phyloP scores from a whole-genome alignment of 306 rosid genomes.

The Castanea sativa region DNA sequence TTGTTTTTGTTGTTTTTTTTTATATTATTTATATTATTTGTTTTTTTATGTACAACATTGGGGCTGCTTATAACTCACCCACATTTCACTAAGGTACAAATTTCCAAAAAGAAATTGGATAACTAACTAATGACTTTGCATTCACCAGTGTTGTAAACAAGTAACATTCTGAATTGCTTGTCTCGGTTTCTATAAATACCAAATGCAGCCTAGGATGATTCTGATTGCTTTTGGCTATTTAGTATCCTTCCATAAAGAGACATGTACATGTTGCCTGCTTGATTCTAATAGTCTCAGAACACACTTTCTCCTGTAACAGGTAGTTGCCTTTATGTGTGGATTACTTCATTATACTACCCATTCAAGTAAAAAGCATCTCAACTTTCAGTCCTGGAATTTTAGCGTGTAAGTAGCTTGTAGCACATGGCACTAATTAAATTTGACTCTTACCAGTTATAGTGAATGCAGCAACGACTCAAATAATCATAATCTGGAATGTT shows the following conservation, averaged over 20 bases:
- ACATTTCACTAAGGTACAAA: neutral
- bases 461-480: constrained; percentile 3
- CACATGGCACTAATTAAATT: neutral
- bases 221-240: constrained; percentile 5
- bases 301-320: constrained; percentile 40
- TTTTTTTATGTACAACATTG: neutral
- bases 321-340: constrained; percentile 84
- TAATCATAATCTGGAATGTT: constrained; percentile 12
- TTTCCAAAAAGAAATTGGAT: neutral
- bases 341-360: constrained; percentile 62
- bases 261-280: neutral
- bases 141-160: neutral
- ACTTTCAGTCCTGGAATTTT: constrained; percentile 83
- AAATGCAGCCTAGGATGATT: neutral
- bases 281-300: constrained; percentile 10
- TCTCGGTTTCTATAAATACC: neutral
- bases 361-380: constrained; percentile 55
- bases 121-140: neutral
- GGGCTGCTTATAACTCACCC: neutral
- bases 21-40: no score
- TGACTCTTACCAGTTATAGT: neutral
- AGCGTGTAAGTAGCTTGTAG: constrained; percentile 61
- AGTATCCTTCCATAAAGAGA: neutral
- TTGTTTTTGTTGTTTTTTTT: no score
- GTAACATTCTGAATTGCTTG: neutral